Evolutionary conservation across 2,329 filamentous ascomycete species (phyloP).

Genomic region (Chaetoscypha palmicola): DNA sequence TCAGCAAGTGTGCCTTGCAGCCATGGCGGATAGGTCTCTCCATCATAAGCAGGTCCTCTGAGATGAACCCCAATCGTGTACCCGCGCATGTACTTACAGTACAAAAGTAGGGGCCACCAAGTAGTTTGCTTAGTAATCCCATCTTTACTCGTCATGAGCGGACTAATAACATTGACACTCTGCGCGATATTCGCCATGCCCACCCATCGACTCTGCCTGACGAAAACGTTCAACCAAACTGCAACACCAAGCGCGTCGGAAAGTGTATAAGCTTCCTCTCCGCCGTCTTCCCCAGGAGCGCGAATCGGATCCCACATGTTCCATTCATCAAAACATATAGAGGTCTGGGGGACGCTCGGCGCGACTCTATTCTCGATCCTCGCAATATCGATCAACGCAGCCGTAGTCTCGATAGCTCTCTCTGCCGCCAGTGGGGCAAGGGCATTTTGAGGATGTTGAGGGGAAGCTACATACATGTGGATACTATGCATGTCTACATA

Average conservation of each 20-base stretch:
- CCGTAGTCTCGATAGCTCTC: slow-evolving; percentile 56
- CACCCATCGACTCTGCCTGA: slow-evolving; percentile 53
- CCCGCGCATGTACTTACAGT: slow-evolving; percentile 66
- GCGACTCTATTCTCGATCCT: slow-evolving; percentile 47
- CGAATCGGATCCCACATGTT: slow-evolving; percentile 61
- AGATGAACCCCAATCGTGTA: slow-evolving; percentile 61
- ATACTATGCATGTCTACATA: slow-evolving; percentile 63
- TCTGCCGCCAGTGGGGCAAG: slow-evolving; percentile 54
- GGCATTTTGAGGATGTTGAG: slow-evolving; percentile 41
- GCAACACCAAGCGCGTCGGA: slow-evolving; percentile 57
- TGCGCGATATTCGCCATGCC: slow-evolving; percentile 64
- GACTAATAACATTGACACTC: slow-evolving; percentile 60
- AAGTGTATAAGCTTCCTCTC: slow-evolving; percentile 56
- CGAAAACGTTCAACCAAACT: slow-evolving; percentile 57
- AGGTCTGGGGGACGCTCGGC: slow-evolving; percentile 36
- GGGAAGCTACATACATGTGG: slow-evolving; percentile 53
- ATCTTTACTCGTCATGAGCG: slow-evolving; percentile 53
- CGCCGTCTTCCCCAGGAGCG: slow-evolving; percentile 54
- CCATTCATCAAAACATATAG: slow-evolving; percentile 65
- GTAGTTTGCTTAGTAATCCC: slow-evolving; percentile 57
- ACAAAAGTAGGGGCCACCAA: slow-evolving; percentile 57
- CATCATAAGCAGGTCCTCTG: slow-evolving; percentile 54
- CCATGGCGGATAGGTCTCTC: slow-evolving; percentile 60
- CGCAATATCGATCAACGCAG: slow-evolving; percentile 55
- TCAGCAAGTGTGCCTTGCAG: slow-evolving; percentile 56